Conservation (phyloP, 1,284 basidiomycete genomes). For the Meripilus lineatus region DNA sequence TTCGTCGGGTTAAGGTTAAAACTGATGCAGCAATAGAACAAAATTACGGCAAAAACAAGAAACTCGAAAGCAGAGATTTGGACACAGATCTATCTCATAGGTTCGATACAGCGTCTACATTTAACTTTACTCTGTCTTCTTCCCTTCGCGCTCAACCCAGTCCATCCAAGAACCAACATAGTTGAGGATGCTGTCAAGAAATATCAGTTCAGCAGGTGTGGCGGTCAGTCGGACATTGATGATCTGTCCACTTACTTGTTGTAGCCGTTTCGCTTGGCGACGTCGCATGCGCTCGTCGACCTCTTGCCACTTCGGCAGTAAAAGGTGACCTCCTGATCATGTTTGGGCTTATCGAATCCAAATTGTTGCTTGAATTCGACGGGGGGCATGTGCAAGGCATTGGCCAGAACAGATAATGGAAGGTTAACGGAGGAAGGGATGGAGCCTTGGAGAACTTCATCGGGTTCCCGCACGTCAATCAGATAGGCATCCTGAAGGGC, state of each 20-base stretch:
- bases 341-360: conserved; percentile 81
- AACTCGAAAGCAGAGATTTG: too few relatives aligned
- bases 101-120: not conserved
- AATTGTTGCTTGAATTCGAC: conserved; percentile 65
- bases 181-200: conserved; percentile 64
- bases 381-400: conserved; percentile 60
- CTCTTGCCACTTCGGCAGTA: conserved; percentile 94
- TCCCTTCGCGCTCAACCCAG: conserved; percentile 71
- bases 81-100: not conserved
- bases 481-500: conserved; percentile 66
- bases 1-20: not conserved
- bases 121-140: conserved; percentile 5
- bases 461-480: conserved; percentile 91
- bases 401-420: conserved; percentile 77
- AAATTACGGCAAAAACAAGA: too few relatives aligned
- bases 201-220: conserved; percentile 5
- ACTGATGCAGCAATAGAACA: conserved; percentile 1
- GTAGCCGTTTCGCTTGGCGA: conserved; percentile 83
- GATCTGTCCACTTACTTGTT: conserved; percentile 57
- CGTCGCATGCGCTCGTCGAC: conserved; percentile 78
- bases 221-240: not conserved
- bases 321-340: conserved; percentile 81
- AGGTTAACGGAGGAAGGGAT: conserved; percentile 96
- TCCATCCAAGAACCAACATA: conserved; percentile 93
- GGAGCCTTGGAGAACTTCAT: conserved; percentile 90